Conservation (phyloP, 441 rosid genomes). For the Geranium incanum region DNA sequence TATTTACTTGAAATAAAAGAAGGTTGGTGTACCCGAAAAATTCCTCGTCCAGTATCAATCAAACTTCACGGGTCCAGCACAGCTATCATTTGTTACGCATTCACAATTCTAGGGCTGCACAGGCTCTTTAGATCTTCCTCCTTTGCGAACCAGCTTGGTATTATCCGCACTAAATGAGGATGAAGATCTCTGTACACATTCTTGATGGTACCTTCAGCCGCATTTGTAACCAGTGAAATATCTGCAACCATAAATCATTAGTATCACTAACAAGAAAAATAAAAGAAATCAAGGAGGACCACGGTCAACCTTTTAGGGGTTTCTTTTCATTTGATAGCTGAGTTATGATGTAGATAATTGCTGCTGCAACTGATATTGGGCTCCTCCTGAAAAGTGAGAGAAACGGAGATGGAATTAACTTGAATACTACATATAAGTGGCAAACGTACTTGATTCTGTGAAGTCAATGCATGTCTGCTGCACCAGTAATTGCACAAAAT, state of each 20-base stretch:
- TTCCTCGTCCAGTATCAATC: background rate
- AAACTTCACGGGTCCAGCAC: slow-evolving; percentile 7
- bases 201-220: slow-evolving; percentile 37
- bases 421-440: background rate
- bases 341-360: slow-evolving; percentile 32
- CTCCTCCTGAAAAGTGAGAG: slow-evolving; percentile 26
- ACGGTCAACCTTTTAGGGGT: slow-evolving; percentile 33
- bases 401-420: background rate
- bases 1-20: background rate
- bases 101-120: slow-evolving; percentile 17
- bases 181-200: slow-evolving; percentile 28
- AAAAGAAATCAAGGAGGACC: background rate
- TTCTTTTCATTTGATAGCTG: slow-evolving; percentile 26
- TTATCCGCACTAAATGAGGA: slow-evolving; percentile 25
- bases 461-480: no score
- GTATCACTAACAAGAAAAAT: background rate
- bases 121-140: slow-evolving; percentile 27
- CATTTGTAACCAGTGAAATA: slow-evolving; percentile 30
- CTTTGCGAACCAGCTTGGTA: slow-evolving; percentile 31
- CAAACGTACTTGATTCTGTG: no score
- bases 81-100: slow-evolving; percentile 9
- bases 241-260: slow-evolving; percentile 21
- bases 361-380: slow-evolving; percentile 33
- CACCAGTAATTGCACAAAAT: no score
- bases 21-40: background rate